These are phyloP conservation scores for Coemansia sp. DNA, from an alignment of 192 early-diverging fungal species.

Conservation along the genomic window DNA sequence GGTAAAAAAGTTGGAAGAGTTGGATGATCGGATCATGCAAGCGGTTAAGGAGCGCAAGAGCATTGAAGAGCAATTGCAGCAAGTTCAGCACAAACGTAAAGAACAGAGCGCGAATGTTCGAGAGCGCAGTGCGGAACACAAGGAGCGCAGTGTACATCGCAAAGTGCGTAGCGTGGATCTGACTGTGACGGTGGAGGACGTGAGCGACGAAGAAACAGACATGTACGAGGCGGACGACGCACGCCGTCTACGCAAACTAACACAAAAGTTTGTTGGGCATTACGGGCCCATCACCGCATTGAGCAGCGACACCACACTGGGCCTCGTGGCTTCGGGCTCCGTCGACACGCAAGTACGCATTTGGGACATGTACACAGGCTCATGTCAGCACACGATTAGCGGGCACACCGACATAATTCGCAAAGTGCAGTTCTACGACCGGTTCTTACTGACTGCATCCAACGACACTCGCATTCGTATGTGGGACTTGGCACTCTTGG, in stretches of 20 bases:
- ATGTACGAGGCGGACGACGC: slow-evolving; percentile 31
- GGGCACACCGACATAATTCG: slow-evolving; percentile 41
- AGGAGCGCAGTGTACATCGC: not conserved
- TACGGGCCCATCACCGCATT: slow-evolving; percentile 59
- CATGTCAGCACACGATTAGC: slow-evolving; percentile 32
- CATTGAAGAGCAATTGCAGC: slow-evolving; percentile 16
- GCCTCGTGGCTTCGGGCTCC: slow-evolving; percentile 62
- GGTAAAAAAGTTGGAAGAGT: slow-evolving; percentile 12
- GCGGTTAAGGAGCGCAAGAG: slow-evolving; percentile 16
- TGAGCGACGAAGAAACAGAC: slow-evolving; percentile 17
- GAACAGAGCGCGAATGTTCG: not conserved
- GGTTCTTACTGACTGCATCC: slow-evolving; percentile 59
- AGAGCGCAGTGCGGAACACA: not conserved
- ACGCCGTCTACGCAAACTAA: slow-evolving; percentile 35
- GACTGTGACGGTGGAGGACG: slow-evolving; percentile 14
- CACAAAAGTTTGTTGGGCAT: slow-evolving; percentile 53
- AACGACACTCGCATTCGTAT: slow-evolving; percentile 64
- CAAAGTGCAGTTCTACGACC: slow-evolving; percentile 37
- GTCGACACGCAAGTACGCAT: slow-evolving; percentile 67
- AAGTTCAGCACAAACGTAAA: not conserved
- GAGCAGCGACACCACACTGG: slow-evolving; percentile 58
- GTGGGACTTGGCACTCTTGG: slow-evolving; percentile 64
- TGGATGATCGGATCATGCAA: slow-evolving; percentile 24
- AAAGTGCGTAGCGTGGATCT: not conserved
- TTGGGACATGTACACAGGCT: slow-evolving; percentile 56